Evolutionary conservation across 2,329 filamentous ascomycete species (phyloP).

Genomic region (Claviceps quebecensis): DNA sequence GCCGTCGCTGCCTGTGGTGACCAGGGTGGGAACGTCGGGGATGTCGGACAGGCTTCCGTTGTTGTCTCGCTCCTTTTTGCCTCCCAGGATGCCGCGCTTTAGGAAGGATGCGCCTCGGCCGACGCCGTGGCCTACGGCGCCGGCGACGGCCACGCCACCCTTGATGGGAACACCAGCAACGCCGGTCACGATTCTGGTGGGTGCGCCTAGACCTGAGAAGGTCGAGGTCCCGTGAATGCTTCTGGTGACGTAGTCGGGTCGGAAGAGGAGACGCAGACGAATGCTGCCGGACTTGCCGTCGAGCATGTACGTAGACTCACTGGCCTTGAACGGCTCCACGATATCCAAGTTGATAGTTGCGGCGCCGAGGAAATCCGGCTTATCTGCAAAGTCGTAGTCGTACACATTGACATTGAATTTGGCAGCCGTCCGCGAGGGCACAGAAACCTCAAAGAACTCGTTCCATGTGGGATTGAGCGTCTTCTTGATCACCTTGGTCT

Average conservation of each 20-base stretch:
- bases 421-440: slow-evolving; percentile 73
- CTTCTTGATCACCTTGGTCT: slow-evolving; percentile 94
- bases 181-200: slow-evolving; percentile 74
- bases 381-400: slow-evolving; percentile 95
- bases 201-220: slow-evolving; percentile 76
- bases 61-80: slow-evolving; percentile 51
- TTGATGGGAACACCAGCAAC: slow-evolving; percentile 86
- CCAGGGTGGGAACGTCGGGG: slow-evolving; percentile 24
- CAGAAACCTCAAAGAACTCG: slow-evolving; percentile 75
- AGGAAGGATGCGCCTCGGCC: slow-evolving; percentile 86
- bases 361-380: slow-evolving; percentile 77
- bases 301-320: slow-evolving; percentile 60
- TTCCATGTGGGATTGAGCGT: slow-evolving; percentile 92
- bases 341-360: slow-evolving; percentile 61
- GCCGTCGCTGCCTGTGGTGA: slow-evolving; percentile 16
- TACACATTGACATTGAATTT: slow-evolving; percentile 74
- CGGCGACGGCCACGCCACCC: slow-evolving; percentile 65
- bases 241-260: slow-evolving; percentile 78
- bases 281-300: slow-evolving; percentile 84
- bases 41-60: slow-evolving; percentile 32
- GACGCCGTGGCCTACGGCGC: slow-evolving; percentile 60
- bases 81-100: slow-evolving; percentile 65
- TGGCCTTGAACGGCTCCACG: slow-evolving; percentile 72
- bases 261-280: slow-evolving; percentile 77
- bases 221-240: slow-evolving; percentile 82